phyloP scores from a whole-genome alignment of 805 yeast species.

The Nakazawaea holstii region DNA sequence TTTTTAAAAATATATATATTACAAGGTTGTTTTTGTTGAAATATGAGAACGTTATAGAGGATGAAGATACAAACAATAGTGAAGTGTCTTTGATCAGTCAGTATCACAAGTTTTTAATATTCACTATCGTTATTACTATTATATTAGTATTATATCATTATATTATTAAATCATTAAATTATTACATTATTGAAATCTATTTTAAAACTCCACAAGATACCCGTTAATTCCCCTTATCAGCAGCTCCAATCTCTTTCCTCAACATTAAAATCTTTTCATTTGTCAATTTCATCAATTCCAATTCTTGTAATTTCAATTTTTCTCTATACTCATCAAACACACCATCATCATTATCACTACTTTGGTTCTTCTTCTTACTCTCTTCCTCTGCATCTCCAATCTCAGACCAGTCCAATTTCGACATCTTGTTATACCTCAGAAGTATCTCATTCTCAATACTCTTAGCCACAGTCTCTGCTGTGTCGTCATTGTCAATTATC shows the following conservation, averaged over 20 bases:
- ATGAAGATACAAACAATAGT: too few relatives aligned
- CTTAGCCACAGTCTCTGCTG: slow-evolving; percentile 30
- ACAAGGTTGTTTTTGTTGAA: background rate
- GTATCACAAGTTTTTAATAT: too few relatives aligned
- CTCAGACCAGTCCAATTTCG: slow-evolving; percentile 3
- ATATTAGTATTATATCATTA: too few relatives aligned
- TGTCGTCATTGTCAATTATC: slow-evolving; percentile 23
- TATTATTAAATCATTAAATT: too few relatives aligned
- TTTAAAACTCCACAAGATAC: background rate
- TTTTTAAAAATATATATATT: slow-evolving; percentile 3
- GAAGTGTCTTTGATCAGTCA: too few relatives aligned
- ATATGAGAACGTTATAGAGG: too few relatives aligned
- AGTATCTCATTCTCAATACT: slow-evolving; percentile 23
- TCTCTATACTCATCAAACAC: slow-evolving; percentile 27
- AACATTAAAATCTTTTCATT: slow-evolving; percentile 34
- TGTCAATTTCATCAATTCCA: slow-evolving; percentile 33
- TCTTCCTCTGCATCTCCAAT: slow-evolving; percentile 11
- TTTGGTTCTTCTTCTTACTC: background rate
- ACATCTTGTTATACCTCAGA: slow-evolving; percentile 14
- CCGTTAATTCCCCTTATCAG: background rate
- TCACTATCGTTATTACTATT: too few relatives aligned
- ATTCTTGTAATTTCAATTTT: slow-evolving; percentile 21
- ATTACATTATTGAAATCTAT: background rate
- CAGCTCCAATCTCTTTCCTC: slow-evolving; percentile 26
- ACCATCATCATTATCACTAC: slow-evolving; percentile 18